Evolutionary conservation across 2,329 filamentous ascomycete species (phyloP).

Genomic region (Talaromyces sp.): DNA sequence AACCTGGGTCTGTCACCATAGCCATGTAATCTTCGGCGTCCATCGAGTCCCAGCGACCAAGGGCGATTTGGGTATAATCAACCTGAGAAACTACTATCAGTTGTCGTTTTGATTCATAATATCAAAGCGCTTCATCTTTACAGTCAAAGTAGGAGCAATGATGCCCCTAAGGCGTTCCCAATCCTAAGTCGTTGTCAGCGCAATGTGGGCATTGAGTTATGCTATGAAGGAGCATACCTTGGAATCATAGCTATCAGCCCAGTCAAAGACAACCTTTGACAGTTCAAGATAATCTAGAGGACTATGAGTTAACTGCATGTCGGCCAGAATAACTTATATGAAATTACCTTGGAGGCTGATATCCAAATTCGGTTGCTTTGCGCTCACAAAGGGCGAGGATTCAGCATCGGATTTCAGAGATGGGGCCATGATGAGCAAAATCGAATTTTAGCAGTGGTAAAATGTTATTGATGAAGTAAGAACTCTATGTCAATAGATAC

Average conservation of each 20-base stretch:
- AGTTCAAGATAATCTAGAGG: constrained; percentile 29
- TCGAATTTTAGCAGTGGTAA: neutral
- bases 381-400: constrained; percentile 1
- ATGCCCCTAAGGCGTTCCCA: constrained; percentile 37
- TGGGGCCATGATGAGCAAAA: constrained; percentile 3
- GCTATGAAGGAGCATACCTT: constrained; percentile 27
- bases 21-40: constrained; percentile 56
- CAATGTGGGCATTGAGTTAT: neutral
- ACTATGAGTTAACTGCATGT: neutral
- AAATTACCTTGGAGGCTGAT: constrained; percentile 23
- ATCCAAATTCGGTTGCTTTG: constrained; percentile 30
- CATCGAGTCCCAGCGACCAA: constrained; percentile 59
- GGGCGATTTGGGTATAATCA: constrained; percentile 65
- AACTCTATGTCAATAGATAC: neutral
- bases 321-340: neutral
- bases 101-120: neutral
- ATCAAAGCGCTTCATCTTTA: constrained; percentile 1
- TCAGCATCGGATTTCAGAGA: constrained; percentile 4
- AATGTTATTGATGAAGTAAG: neutral
- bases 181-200: constrained; percentile 24
- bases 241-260: constrained; percentile 42
- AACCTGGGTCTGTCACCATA: constrained; percentile 54
- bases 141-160: constrained; percentile 37
- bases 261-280: constrained; percentile 36
- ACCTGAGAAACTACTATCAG: constrained; percentile 42